These are phyloP conservation scores for Begonia fuchsioides DNA, from an alignment of 306 rosid genomes.

Conservation along the genomic window DNA sequence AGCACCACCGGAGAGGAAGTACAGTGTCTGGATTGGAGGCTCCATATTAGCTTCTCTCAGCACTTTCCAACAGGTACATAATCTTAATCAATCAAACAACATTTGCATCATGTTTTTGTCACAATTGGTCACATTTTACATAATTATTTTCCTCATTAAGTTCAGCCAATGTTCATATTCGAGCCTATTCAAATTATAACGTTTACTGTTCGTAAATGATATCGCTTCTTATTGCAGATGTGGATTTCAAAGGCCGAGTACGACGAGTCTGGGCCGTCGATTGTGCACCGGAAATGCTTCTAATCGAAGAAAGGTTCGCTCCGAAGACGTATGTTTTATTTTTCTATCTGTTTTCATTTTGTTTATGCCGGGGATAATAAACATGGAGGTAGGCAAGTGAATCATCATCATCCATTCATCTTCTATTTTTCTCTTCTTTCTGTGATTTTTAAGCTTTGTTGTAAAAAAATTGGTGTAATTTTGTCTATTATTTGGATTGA, in stretches of 20 bases:
- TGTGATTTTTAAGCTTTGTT: no score
- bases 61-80: slow-evolving; percentile 95
- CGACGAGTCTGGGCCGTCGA: slow-evolving; percentile 93
- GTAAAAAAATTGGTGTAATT: no score
- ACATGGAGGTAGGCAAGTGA: slow-evolving; percentile 47
- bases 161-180: no score
- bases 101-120: neutral
- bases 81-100: neutral
- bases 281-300: slow-evolving; percentile 98
- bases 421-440: no score
- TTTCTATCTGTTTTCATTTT: slow-evolving; percentile 15
- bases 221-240: slow-evolving; percentile 36
- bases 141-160: no score
- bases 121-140: no score
- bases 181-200: no score
- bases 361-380: slow-evolving; percentile 32
- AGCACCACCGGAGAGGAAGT: slow-evolving; percentile 94
- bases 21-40: slow-evolving; percentile 98
- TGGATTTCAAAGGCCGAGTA: slow-evolving; percentile 96
- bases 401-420: no score
- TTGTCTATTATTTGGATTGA: no score
- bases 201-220: no score
- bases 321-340: no score
- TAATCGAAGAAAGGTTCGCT: no score
- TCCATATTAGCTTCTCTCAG: slow-evolving; percentile 96